phyloP scores from a whole-genome alignment of 176 grass and related monocot species.

The Microstegium vimineum region DNA sequence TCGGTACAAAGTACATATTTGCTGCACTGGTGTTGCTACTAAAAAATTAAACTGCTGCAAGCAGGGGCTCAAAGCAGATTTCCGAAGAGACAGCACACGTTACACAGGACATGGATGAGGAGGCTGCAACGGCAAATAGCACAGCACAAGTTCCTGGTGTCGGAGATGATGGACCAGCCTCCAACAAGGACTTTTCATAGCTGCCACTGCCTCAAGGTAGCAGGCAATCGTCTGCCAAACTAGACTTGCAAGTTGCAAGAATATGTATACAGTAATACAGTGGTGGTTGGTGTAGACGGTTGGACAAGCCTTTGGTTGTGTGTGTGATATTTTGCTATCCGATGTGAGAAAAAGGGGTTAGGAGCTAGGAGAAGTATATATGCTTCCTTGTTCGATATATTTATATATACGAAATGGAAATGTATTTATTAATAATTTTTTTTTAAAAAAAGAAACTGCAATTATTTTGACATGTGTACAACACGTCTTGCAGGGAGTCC shows the following conservation, averaged over 20 bases:
- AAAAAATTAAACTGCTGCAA: neutral
- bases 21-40: too few relatives aligned
- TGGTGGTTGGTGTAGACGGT: neutral
- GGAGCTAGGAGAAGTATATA: neutral
- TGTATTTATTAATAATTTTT: neutral
- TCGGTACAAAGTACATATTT: too few relatives aligned
- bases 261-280: neutral
- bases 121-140: constrained; percentile 7
- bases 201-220: constrained; percentile 9
- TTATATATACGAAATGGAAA: neutral
- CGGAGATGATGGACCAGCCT: neutral
- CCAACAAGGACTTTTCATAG: constrained; percentile 10
- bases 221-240: neutral
- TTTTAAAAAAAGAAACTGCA: too few relatives aligned
- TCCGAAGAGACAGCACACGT: constrained; percentile 28
- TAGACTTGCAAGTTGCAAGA: neutral
- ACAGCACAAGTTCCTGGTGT: neutral
- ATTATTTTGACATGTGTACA: too few relatives aligned
- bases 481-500: too few relatives aligned
- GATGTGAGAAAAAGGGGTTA: neutral
- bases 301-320: neutral
- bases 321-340: neutral
- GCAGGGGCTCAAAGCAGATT: constrained; percentile 35
- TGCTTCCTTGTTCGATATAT: neutral
- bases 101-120: constrained; percentile 30